These are phyloP conservation scores for Heterobasidion parviporum DNA, from an alignment of 1,284 basidiomycete species.

Conservation along the genomic window DNA sequence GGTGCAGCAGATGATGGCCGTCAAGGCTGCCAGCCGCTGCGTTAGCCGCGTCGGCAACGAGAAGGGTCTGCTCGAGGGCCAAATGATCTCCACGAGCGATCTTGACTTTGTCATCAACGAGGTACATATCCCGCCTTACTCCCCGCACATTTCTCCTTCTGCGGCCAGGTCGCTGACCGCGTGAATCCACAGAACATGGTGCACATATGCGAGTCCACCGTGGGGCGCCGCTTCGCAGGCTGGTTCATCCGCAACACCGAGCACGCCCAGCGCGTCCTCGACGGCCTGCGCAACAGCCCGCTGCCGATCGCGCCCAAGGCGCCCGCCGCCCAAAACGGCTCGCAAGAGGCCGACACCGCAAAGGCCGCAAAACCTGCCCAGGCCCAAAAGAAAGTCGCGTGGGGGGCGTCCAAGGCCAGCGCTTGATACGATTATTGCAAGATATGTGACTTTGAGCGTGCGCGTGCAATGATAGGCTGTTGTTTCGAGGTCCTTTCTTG, in stretches of 20 bases:
- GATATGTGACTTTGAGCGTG: too few species aligned
- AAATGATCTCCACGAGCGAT: constrained; percentile 86
- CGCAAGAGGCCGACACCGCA: constrained; percentile 4
- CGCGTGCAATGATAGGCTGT: background rate
- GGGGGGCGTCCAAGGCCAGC: background rate
- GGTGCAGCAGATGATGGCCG: constrained; percentile 93
- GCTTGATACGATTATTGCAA: background rate
- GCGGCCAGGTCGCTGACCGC: background rate
- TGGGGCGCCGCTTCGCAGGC: constrained; percentile 87
- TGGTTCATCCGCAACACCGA: constrained; percentile 97
- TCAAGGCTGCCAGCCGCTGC: constrained; percentile 82
- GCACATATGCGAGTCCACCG: constrained; percentile 89
- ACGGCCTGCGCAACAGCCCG: constrained; percentile 67
- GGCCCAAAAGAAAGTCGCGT: constrained; percentile 25
- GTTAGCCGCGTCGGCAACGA: constrained; percentile 48
- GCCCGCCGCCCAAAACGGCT: background rate
- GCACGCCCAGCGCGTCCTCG: constrained; percentile 77
- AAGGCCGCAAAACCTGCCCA: constrained; percentile 11
- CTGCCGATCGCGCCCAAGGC: constrained; percentile 31
- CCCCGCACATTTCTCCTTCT: background rate
- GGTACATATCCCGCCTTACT: too few species aligned
- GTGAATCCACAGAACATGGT: constrained; percentile 71
- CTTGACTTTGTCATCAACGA: constrained; percentile 93
- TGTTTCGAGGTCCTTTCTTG: background rate
- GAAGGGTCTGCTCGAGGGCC: constrained; percentile 74